phyloP scores from a whole-genome alignment of 768 basidiomycete species.

The Naganishia kalamii region DNA sequence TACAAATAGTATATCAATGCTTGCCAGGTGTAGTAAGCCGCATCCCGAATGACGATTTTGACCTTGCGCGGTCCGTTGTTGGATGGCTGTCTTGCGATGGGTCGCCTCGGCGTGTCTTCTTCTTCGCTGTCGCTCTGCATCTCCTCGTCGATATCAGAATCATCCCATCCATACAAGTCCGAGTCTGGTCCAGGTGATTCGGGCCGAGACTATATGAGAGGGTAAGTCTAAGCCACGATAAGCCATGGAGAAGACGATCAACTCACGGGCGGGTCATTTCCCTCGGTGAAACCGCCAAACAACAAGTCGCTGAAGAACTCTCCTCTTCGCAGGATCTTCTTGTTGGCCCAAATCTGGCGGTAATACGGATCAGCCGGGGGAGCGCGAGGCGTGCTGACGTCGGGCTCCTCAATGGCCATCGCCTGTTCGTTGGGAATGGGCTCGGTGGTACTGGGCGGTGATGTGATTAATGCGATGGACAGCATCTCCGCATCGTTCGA shows the following conservation, averaged over 20 bases:
- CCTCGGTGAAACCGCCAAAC: slow-evolving; percentile 29
- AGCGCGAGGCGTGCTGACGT: no score
- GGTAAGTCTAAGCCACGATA: no score
- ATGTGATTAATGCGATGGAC: neutral
- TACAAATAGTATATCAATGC: slow-evolving; percentile 77
- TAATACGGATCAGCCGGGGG: slow-evolving; percentile 8
- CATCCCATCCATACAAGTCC: slow-evolving; percentile 19
- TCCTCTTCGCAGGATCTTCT: slow-evolving; percentile 60
- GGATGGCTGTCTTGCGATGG: neutral
- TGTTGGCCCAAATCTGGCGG: slow-evolving; percentile 61
- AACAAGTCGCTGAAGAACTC: slow-evolving; percentile 69
- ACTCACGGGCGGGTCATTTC: slow-evolving; percentile 14
- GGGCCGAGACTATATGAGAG: neutral
- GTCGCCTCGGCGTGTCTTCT: neutral
- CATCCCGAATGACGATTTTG: slow-evolving; percentile 56
- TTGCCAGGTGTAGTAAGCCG: slow-evolving; percentile 60
- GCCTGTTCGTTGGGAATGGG: neutral
- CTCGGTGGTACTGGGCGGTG: neutral
- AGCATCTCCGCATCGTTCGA: neutral
- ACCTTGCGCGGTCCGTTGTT: slow-evolving; percentile 53
- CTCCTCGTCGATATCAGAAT: slow-evolving; percentile 42
- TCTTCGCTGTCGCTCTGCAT: slow-evolving; percentile 21
- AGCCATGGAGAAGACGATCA: no score
- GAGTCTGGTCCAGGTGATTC: slow-evolving; percentile 19
- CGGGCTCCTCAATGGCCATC: neutral